These are phyloP conservation scores for Magnaporthiopsis incrustans DNA, from an alignment of 2,329 filamentous ascomycete genomes.

Conservation along the genomic window DNA sequence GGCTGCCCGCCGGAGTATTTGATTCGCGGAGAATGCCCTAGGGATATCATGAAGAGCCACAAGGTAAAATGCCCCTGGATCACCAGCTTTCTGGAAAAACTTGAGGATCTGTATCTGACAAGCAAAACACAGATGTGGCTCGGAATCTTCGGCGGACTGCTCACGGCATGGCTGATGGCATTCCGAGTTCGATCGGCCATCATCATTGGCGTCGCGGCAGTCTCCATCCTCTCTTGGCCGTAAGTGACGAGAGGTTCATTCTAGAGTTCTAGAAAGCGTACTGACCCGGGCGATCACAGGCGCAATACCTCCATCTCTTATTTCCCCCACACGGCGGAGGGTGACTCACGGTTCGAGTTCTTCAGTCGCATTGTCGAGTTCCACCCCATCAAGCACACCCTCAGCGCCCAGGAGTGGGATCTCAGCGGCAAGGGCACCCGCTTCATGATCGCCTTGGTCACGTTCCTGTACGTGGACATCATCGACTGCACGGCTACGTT, in stretches of 20 bases:
- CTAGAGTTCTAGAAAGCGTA: constrained; percentile 4
- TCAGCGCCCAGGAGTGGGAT: constrained; percentile 60
- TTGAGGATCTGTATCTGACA: neutral
- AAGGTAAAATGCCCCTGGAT: constrained; percentile 38
- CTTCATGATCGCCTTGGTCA: constrained; percentile 65
- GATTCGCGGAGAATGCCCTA: constrained; percentile 39
- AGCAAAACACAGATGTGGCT: constrained; percentile 65
- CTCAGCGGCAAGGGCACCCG: constrained; percentile 47
- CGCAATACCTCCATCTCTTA: constrained; percentile 63
- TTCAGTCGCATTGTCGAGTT: constrained; percentile 67
- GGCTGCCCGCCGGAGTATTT: constrained; percentile 58
- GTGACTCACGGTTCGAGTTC: constrained; percentile 58
- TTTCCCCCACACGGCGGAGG: constrained; percentile 59
- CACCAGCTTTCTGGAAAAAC: neutral
- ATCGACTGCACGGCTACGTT: constrained; percentile 71
- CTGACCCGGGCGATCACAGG: constrained; percentile 25
- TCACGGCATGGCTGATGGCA: constrained; percentile 75
- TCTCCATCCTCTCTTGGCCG: constrained; percentile 70
- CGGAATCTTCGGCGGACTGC: constrained; percentile 71
- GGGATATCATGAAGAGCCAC: constrained; percentile 64
- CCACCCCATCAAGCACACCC: constrained; percentile 57
- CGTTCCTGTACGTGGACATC: constrained; percentile 73
- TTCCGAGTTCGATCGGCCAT: constrained; percentile 70
- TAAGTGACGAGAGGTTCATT: constrained; percentile 28
- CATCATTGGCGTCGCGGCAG: constrained; percentile 62